These are phyloP conservation scores for Elsinoe fawcettii DNA, from an alignment of 2,329 filamentous ascomycete species.

Conservation along the genomic window DNA sequence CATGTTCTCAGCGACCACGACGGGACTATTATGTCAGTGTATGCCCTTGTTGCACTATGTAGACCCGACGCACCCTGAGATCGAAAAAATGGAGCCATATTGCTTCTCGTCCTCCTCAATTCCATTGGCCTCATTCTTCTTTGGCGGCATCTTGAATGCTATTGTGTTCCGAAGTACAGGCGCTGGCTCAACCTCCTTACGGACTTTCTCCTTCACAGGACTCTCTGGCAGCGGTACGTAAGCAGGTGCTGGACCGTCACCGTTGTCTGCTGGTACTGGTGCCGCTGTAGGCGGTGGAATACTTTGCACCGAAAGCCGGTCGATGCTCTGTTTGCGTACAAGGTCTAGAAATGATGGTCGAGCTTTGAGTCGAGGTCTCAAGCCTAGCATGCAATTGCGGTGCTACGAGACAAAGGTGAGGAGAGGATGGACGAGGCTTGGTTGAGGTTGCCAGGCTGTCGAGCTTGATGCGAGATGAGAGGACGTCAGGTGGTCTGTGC, in stretches of 20 bases:
- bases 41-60: slow-evolving; percentile 12
- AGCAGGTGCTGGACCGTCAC: slow-evolving; percentile 24
- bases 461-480: slow-evolving; percentile 11
- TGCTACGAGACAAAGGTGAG: background rate
- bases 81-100: slow-evolving; percentile 61
- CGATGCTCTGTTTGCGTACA: slow-evolving; percentile 44
- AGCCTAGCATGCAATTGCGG: slow-evolving; percentile 38
- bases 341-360: slow-evolving; percentile 57
- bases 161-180: background rate
- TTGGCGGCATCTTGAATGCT: slow-evolving; percentile 32
- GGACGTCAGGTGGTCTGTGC: slow-evolving; percentile 12
- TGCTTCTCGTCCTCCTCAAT: slow-evolving; percentile 44
- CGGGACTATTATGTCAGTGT: slow-evolving; percentile 50
- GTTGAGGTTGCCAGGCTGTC: slow-evolving; percentile 2
- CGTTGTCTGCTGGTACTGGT: slow-evolving; percentile 5
- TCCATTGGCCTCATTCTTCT: slow-evolving; percentile 34
- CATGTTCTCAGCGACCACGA: slow-evolving; percentile 97
- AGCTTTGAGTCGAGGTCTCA: slow-evolving; percentile 51
- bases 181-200: slow-evolving; percentile 7
- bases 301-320: slow-evolving; percentile 33
- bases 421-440: slow-evolving; percentile 3
- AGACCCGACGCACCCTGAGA: slow-evolving; percentile 49
- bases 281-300: slow-evolving; percentile 29
- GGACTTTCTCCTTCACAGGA: slow-evolving; percentile 16
- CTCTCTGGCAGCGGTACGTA: slow-evolving; percentile 23